Conservation (phyloP, 768 basidiomycete genomes). For the Leccinum broughii region DNA sequence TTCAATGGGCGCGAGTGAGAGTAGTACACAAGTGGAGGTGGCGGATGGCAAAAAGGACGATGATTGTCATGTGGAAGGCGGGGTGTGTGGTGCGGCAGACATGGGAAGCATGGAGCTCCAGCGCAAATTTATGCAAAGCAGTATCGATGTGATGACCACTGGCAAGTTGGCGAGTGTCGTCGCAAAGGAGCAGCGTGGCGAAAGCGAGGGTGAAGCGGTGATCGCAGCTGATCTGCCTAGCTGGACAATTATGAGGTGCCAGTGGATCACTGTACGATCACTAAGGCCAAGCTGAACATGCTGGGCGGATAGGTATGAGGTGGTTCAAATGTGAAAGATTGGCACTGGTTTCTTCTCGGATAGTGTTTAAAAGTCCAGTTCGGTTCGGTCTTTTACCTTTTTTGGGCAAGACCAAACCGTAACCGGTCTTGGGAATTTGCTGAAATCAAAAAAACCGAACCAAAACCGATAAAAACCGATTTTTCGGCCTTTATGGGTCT, state of each 20-base stretch:
- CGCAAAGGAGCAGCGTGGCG: background rate
- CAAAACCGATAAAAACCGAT: too few relatives aligned
- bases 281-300: background rate
- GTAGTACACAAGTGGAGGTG: background rate
- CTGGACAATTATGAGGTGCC: constrained; percentile 79
- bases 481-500: too few relatives aligned
- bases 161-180: constrained; percentile 55
- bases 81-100: background rate
- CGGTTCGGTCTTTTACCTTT: too few relatives aligned
- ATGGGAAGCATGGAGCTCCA: constrained; percentile 34
- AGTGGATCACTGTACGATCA: constrained; percentile 8
- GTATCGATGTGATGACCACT: constrained; percentile 68
- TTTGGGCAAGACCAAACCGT: too few relatives aligned
- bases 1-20: background rate
- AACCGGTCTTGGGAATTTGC: too few relatives aligned
- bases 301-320: constrained; percentile 60
- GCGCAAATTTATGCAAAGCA: constrained; percentile 67
- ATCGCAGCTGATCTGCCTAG: constrained; percentile 45
- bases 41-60: background rate
- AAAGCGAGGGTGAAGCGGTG: background rate
- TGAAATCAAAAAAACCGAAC: too few relatives aligned
- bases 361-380: too few relatives aligned
- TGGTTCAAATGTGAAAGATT: constrained; percentile 38
- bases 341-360: too few relatives aligned
- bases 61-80: background rate